Conservation (phyloP, 805 yeast species). For the Ogataea degrootiae region DNA sequence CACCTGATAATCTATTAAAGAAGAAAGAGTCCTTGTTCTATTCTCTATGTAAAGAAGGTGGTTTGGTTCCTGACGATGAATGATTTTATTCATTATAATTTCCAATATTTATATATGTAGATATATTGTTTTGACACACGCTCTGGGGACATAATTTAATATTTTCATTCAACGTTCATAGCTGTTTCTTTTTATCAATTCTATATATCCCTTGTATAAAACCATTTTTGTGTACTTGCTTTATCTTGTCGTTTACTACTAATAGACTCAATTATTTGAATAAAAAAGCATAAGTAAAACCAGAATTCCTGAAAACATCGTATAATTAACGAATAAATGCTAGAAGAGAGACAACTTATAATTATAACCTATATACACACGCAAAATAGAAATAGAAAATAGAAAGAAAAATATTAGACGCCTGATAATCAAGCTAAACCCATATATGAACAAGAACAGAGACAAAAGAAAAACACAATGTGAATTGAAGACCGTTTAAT, state of each 20-base stretch:
- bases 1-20: conserved; percentile 62
- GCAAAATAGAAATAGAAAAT: background rate
- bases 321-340: background rate
- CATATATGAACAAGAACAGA: background rate
- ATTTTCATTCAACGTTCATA: too few species aligned
- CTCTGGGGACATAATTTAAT: too few species aligned
- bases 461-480: too few species aligned
- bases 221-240: too few species aligned
- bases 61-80: conserved; percentile 31
- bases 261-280: background rate
- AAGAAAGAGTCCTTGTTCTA: conserved; percentile 69
- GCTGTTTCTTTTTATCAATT: too few species aligned
- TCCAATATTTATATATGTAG: background rate
- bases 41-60: conserved; percentile 78
- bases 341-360: background rate
- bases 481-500: background rate
- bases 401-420: background rate
- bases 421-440: background rate
- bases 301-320: too few species aligned
- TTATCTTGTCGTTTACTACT: too few species aligned
- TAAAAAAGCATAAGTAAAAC: too few species aligned
- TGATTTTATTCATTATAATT: background rate
- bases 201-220: too few species aligned
- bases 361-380: too few species aligned
- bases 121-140: too few species aligned